These are phyloP conservation scores for Puccinia coronata DNA, from an alignment of 1,284 basidiomycete genomes.

Conservation along the genomic window DNA sequence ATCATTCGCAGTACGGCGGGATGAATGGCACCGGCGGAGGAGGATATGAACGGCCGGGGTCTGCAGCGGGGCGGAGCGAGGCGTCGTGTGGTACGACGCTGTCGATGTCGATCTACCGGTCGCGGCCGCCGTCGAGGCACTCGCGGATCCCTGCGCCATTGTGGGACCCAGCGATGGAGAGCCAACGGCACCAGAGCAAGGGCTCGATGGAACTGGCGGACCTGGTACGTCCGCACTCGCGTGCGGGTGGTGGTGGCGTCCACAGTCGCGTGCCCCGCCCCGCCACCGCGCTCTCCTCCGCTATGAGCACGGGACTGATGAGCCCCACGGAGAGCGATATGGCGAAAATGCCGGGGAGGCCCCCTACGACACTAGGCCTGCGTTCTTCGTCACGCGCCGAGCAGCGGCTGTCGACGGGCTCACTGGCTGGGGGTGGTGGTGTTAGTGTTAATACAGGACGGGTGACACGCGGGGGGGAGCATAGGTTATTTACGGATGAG, in stretches of 20 bases:
- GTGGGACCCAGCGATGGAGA: slow-evolving; percentile 23
- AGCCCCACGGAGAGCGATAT: slow-evolving; percentile 22
- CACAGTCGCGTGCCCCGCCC: no score
- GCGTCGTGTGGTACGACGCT: slow-evolving; percentile 16
- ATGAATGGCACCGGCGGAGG: no score
- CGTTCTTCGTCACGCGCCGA: not conserved
- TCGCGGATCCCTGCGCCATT: slow-evolving; percentile 41
- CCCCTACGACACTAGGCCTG: not conserved
- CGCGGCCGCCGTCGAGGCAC: slow-evolving; percentile 18
- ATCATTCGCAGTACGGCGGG: not conserved
- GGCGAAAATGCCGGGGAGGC: not conserved
- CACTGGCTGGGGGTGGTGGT: not conserved
- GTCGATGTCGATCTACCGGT: slow-evolving; percentile 9
- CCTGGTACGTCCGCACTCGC: not conserved
- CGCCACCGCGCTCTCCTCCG: not conserved
- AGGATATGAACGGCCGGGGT: slow-evolving; percentile 7
- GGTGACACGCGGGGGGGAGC: not conserved
- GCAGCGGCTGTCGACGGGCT: not conserved
- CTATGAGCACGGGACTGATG: not conserved
- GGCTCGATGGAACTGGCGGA: slow-evolving; percentile 5
- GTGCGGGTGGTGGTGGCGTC: no score
- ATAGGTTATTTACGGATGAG: not conserved
- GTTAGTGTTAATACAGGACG: no score
- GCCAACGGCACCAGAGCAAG: not conserved
- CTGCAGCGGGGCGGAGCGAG: slow-evolving; percentile 20